These are phyloP conservation scores for Aechmea fasciata DNA, from an alignment of 176 grass and related monocot species.

Conservation along the genomic window DNA sequence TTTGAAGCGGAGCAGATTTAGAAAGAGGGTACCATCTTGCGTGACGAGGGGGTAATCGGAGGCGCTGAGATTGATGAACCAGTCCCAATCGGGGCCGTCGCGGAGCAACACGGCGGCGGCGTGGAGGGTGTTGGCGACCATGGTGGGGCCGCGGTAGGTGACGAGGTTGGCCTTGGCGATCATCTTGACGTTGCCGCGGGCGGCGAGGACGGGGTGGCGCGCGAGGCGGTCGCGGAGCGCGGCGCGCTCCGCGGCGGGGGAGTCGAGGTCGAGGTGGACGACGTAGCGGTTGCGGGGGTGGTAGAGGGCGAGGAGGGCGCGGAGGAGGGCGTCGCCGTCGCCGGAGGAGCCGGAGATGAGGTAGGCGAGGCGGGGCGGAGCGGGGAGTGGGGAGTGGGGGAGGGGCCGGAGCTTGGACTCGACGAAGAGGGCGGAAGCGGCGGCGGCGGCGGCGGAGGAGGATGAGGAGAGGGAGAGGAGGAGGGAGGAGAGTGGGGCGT, in stretches of 20 bases:
- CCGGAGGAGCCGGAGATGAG: constrained; percentile 52
- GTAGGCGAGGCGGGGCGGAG: constrained; percentile 49
- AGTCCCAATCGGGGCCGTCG: constrained; percentile 68
- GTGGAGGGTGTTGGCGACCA: constrained; percentile 92
- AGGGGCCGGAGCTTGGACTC: constrained; percentile 27
- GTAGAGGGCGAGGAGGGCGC: constrained; percentile 66
- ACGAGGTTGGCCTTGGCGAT: constrained; percentile 71
- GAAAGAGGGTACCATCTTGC: constrained; percentile 54
- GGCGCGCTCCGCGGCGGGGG: constrained; percentile 38
- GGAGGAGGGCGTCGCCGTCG: constrained; percentile 38
- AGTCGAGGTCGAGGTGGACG: constrained; percentile 70
- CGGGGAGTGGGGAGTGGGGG: background rate
- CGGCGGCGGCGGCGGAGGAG: too few relatives aligned
- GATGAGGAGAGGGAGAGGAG: constrained; percentile 7
- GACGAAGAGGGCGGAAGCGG: constrained; percentile 41
- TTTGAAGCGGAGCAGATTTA: too few relatives aligned
- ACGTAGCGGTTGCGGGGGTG: constrained; percentile 74
- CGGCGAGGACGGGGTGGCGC: constrained; percentile 33
- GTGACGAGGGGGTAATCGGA: constrained; percentile 85
- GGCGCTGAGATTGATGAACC: constrained; percentile 88
- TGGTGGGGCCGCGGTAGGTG: constrained; percentile 79
- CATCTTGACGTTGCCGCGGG: constrained; percentile 41
- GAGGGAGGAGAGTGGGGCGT: constrained; percentile 32
- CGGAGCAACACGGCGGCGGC: constrained; percentile 66
- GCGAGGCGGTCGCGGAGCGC: constrained; percentile 38